phyloP scores from a whole-genome alignment of 768 basidiomycete genomes.

The Rickenella mellea region DNA sequence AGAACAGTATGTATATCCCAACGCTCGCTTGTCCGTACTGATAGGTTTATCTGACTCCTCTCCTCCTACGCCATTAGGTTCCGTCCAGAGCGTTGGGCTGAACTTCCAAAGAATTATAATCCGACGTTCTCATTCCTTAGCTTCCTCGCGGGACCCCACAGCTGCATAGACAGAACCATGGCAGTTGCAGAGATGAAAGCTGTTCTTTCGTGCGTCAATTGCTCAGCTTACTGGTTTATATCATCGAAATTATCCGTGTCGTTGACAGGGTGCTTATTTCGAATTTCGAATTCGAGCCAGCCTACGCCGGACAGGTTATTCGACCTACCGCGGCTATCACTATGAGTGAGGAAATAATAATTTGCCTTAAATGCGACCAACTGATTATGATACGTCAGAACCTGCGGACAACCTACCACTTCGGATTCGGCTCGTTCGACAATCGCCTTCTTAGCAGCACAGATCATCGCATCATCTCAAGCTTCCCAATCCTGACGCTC shows the following conservation, averaged over 20 bases:
- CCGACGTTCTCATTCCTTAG: constrained; percentile 28
- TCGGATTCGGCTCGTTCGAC: background rate
- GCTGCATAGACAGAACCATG: constrained; percentile 40
- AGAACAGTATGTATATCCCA: no score
- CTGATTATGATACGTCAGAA: background rate
- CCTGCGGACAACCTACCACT: background rate
- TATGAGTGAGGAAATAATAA: constrained; percentile 27
- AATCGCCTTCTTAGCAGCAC: no score
- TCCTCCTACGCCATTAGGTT: no score
- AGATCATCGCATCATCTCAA: no score
- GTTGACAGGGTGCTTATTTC: constrained; percentile 25
- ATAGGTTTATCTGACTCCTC: no score
- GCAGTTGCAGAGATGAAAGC: constrained; percentile 39
- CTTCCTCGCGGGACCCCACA: constrained; percentile 36
- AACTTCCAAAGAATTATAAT: constrained; percentile 26
- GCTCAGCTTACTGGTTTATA: no score
- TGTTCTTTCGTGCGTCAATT: constrained; percentile 17
- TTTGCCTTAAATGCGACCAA: no score
- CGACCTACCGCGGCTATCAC: constrained; percentile 35
- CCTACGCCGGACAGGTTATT: constrained; percentile 29
- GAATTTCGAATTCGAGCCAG: constrained; percentile 36
- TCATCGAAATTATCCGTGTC: no score
- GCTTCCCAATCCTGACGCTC: no score
- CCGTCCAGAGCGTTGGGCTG: constrained; percentile 37
- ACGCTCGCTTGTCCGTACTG: no score